phyloP scores from a whole-genome alignment of 805 yeast genomes.

The Candida taoyuanica region DNA sequence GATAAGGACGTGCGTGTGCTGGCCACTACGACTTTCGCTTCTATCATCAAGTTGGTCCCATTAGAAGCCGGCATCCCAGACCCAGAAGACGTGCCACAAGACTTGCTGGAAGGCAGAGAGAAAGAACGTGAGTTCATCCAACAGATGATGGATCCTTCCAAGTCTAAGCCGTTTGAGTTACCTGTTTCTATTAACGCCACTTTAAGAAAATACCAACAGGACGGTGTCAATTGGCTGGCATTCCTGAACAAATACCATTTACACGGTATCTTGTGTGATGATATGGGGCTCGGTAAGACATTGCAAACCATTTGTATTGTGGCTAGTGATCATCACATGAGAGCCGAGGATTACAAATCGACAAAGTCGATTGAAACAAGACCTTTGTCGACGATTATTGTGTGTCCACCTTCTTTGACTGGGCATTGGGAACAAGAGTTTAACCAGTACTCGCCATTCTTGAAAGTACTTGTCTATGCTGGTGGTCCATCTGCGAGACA shows the following conservation, averaged over 20 bases:
- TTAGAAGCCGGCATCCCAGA: constrained; percentile 96
- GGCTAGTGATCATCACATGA: constrained; percentile 88
- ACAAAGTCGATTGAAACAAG: constrained; percentile 64
- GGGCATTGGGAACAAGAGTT: constrained; percentile 99
- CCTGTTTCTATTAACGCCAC: constrained; percentile 94
- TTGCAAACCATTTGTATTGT: constrained; percentile 95
- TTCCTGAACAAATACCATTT: constrained; percentile 90
- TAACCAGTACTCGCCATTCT: constrained; percentile 81
- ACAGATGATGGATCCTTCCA: constrained; percentile 97
- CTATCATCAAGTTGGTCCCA: constrained; percentile 92
- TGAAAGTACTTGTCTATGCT: constrained; percentile 80
- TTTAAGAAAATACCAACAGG: constrained; percentile 92
- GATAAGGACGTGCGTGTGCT: constrained; percentile 81
- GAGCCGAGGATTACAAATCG: constrained; percentile 61
- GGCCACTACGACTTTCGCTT: constrained; percentile 95
- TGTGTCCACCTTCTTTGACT: constrained; percentile 96
- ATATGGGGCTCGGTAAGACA: constrained; percentile 98
- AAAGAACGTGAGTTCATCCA: constrained; percentile 90
- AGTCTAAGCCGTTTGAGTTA: constrained; percentile 78
- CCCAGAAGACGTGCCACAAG: constrained; percentile 85
- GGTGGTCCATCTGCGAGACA: constrained; percentile 82
- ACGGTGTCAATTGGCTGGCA: constrained; percentile 97
- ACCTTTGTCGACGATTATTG: constrained; percentile 75
- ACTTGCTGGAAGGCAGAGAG: constrained; percentile 82
- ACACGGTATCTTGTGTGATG: constrained; percentile 97